A percentile compares a stretch with the other conserved stretches of the same genome.
phyloP scores from a whole-genome alignment of 2,329 filamentous ascomycete genomes.

The Pyrenochaeta sp. region DNA sequence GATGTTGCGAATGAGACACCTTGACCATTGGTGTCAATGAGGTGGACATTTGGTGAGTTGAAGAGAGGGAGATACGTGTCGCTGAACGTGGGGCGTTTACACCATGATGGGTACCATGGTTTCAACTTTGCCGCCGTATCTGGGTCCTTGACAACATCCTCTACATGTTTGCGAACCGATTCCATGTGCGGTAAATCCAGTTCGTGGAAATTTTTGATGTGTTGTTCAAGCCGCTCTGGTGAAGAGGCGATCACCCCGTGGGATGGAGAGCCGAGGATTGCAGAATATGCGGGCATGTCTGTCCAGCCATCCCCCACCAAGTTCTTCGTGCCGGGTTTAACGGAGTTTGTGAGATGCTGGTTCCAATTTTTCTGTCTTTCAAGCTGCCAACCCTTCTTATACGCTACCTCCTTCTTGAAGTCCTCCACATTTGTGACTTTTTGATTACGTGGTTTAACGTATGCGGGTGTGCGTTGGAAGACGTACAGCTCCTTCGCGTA shows the following conservation, averaged over 20 bases:
- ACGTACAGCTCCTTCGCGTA: constrained; percentile 62
- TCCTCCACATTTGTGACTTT: constrained; percentile 21
- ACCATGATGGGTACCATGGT: constrained; percentile 68
- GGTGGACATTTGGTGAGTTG: constrained; percentile 65
- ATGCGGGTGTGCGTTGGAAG: constrained; percentile 63
- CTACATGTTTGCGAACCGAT: neutral
- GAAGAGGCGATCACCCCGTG: neutral
- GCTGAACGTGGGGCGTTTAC: constrained; percentile 69
- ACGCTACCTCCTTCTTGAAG: neutral
- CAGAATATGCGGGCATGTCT: constrained; percentile 1
- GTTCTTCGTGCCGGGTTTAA: constrained; percentile 45
- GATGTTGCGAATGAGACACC: constrained; percentile 59
- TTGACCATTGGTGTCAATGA: constrained; percentile 66
- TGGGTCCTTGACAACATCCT: constrained; percentile 57
- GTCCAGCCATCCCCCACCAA: constrained; percentile 63
- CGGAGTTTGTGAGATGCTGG: constrained; percentile 32
- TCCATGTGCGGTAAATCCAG: constrained; percentile 1
- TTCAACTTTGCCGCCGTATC: constrained; percentile 61
- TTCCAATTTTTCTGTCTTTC: constrained; percentile 58
- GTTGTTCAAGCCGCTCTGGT: neutral
- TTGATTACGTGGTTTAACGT: constrained; percentile 47
- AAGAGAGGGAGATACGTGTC: constrained; percentile 66
- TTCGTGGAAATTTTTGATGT: neutral
- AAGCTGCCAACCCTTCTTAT: constrained; percentile 59
- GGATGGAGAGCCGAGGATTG: constrained; percentile 1